These are phyloP conservation scores for Falciphora oryzae DNA, from an alignment of 2,329 filamentous ascomycete genomes.

Conservation along the genomic window DNA sequence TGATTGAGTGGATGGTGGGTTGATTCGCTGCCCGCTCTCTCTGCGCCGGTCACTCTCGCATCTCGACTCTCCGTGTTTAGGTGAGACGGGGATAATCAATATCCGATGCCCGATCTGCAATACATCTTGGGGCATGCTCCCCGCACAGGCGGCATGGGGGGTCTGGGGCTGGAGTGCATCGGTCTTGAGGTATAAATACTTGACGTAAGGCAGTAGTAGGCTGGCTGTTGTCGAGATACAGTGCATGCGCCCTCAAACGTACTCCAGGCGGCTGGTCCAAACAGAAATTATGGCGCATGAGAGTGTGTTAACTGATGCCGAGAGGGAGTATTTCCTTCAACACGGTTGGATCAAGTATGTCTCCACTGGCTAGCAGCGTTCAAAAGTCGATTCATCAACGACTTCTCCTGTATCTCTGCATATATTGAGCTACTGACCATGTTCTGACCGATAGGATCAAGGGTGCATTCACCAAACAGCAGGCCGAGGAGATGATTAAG, in stretches of 20 bases:
- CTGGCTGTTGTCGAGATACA: not conserved
- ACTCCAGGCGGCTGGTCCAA: not conserved
- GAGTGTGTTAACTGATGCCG: slow-evolving; percentile 28
- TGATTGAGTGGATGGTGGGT: too few species aligned
- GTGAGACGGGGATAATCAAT: not conserved
- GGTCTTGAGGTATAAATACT: not conserved
- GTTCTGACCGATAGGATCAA: slow-evolving; percentile 20
- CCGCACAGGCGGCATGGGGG: not conserved
- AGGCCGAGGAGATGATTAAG: slow-evolving; percentile 29
- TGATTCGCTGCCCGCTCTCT: too few species aligned
- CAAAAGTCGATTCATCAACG: not conserved
- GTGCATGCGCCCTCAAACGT: not conserved
- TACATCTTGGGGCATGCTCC: not conserved
- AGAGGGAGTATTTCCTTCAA: slow-evolving; percentile 35
- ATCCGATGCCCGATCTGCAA: not conserved
- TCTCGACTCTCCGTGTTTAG: not conserved
- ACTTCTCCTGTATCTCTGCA: not conserved
- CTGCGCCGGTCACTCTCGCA: too few species aligned
- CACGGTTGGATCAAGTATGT: slow-evolving; percentile 34
- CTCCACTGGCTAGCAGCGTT: not conserved
- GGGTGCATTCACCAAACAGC: slow-evolving; percentile 31
- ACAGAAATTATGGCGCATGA: not conserved
- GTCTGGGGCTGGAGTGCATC: not conserved
- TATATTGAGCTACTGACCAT: not conserved
- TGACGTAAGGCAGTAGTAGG: not conserved